phyloP scores from a whole-genome alignment of 768 basidiomycete species.

The Cystofilobasidium bisporidii region DNA sequence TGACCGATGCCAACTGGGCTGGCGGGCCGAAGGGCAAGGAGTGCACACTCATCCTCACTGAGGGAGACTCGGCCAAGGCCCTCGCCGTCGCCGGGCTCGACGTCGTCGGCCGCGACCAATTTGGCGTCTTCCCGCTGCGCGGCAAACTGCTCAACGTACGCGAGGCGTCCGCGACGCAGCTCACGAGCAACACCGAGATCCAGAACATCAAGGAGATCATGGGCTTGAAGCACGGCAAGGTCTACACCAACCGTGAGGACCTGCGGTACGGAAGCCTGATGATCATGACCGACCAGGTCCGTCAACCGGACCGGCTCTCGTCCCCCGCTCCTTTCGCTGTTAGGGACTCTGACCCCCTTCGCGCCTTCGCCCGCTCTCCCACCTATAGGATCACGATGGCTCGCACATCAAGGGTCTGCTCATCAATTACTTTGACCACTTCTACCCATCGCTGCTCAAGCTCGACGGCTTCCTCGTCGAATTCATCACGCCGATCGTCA shows the following conservation, averaged over 20 bases:
- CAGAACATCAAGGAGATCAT: conserved; percentile 97
- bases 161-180: conserved; percentile 88
- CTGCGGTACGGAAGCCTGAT: conserved; percentile 89
- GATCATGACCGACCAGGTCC: conserved; percentile 99
- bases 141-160: conserved; percentile 96
- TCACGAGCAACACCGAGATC: conserved; percentile 97
- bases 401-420: conserved; percentile 99
- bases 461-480: conserved; percentile 88
- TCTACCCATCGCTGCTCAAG: conserved; percentile 86
- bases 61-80: conserved; percentile 98
- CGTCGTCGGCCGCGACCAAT: conserved; percentile 92
- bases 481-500: conserved; percentile 96
- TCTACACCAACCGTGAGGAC: conserved; percentile 57
- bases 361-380: not conserved
- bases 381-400: conserved; percentile 84
- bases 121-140: conserved; percentile 93
- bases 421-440: conserved; percentile 95
- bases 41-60: conserved; percentile 92
- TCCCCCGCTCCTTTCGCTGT: not conserved
- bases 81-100: conserved; percentile 87
- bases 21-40: conserved; percentile 67
- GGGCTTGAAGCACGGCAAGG: conserved; percentile 88
- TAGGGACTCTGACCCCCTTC: not conserved
- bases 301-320: too few species aligned
- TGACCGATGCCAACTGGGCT: conserved; percentile 95